These are phyloP conservation scores for Xylariaceae sp. DNA, from an alignment of 2,329 filamentous ascomycete species.

Conservation along the genomic window DNA sequence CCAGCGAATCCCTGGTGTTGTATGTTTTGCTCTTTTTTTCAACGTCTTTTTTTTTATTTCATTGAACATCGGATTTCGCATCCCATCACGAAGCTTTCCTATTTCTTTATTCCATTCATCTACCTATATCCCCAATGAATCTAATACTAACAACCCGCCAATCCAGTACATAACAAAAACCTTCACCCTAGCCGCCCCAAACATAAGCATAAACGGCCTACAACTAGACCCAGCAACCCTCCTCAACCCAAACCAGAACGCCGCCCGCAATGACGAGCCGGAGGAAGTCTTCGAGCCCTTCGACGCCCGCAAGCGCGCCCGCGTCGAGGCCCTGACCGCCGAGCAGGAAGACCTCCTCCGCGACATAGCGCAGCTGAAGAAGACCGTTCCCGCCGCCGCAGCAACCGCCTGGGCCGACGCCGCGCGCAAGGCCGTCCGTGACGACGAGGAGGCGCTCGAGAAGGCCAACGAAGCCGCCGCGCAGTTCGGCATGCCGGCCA, in stretches of 20 bases:
- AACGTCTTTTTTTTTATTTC: conserved; percentile 8
- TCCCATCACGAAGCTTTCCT: too few species aligned
- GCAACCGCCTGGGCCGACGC: conserved; percentile 42
- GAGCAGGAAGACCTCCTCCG: conserved; percentile 62
- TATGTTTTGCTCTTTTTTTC: conserved; percentile 29
- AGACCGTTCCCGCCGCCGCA: conserved; percentile 44
- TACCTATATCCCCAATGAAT: too few species aligned
- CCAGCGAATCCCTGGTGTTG: conserved; percentile 36
- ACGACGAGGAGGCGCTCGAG: conserved; percentile 46
- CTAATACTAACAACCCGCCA: conserved; percentile 25
- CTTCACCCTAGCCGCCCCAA: conserved; percentile 54
- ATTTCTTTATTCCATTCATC: neutral
- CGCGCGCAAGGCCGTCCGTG: conserved; percentile 38
- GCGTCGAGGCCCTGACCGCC: conserved; percentile 56
- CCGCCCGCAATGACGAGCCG: conserved; percentile 24
- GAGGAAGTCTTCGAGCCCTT: conserved; percentile 55
- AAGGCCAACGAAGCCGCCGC: conserved; percentile 19
- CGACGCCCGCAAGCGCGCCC: conserved; percentile 54
- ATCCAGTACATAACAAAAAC: conserved; percentile 60
- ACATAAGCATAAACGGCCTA: conserved; percentile 61
- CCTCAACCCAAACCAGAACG: conserved; percentile 26
- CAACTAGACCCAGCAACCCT: conserved; percentile 41
- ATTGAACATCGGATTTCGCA: too few species aligned
- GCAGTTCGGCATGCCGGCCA: neutral
- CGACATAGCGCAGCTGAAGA: conserved; percentile 59